Evolutionary conservation across 441 rosid genomes (phyloP), one percentile per base, ranked within the genome.

Genomic region (Codiaeum variegatum): DNA sequence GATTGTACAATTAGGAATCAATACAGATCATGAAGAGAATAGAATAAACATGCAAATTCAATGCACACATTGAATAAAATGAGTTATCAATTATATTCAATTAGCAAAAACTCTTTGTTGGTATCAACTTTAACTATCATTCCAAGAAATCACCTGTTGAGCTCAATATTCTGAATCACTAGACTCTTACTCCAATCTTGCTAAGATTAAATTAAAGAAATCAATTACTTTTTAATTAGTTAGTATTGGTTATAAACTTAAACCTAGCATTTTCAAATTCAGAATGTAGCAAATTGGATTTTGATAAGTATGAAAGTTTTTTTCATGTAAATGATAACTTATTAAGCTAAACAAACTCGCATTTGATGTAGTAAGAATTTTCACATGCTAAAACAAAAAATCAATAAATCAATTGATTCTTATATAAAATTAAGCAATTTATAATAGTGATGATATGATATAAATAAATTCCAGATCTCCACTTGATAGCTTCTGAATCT

Each of bases 1-100:
- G 28, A 52, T 64, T 44, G 62, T 40, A 69, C 26, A 74, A 3
- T 32, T 15, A 69, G 34, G 52, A 59, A 38, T 75, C 32, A 54
- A 71, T 61, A 58, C 3, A 2, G 24, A 47, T 47, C 28, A 34
- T 23, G 16, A 16, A 18, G 29, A 64, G 59, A 36, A 38, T 15
- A 36, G 28, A 9, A 11, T 42, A 62, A 55, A 59, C 10, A 58
- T 16, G 29, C 73, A 13, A 21, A 67, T 1, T 2, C 21, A 15
- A 32, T 24, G 52, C 19, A 4, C 1, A 59, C 9, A 63, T 36
- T 26, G 36, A 62, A 59, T 63, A 28, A 54, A 42, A 38, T 10
- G n/a, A 59, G 19, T 24, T 19, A 28, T 8, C 13, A 38, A 69
- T 11, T 52, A 15, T 19, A 40, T 42, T 62, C 69, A 62, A 55